These are phyloP conservation scores for Melampsora americana DNA, from an alignment of 1,284 basidiomycete genomes.

Conservation along the genomic window DNA sequence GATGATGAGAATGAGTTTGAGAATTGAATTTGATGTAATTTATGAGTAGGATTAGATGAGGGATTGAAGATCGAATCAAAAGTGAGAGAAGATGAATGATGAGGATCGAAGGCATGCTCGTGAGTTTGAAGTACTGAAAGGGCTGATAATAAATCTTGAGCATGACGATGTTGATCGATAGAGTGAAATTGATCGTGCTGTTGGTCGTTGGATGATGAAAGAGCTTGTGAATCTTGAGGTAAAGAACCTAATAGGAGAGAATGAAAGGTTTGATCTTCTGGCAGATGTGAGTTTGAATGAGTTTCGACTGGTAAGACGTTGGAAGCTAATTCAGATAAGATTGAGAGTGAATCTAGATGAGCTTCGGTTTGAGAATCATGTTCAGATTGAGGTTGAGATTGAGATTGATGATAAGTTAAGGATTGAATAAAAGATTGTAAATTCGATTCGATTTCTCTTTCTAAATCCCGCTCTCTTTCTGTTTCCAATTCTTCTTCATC, in stretches of 20 bases:
- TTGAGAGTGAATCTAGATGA: constrained; percentile 15
- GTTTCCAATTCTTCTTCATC: no score
- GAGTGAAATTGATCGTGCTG: constrained; percentile 3
- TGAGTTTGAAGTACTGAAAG: constrained; percentile 19
- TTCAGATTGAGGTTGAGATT: no score
- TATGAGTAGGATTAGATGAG: neutral
- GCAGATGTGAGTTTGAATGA: neutral
- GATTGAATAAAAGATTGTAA: no score
- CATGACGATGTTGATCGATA: constrained; percentile 22
- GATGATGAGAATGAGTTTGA: constrained; percentile 3
- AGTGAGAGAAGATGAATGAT: neutral
- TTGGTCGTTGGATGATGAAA: neutral
- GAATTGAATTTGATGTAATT: neutral
- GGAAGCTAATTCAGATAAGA: constrained; percentile 26
- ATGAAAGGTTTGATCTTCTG: constrained; percentile 20
- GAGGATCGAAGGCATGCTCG: neutral
- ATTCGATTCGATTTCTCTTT: no score
- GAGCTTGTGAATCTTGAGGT: constrained; percentile 1
- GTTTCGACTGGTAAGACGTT: neutral
- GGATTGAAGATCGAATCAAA: neutral
- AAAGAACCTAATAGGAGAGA: constrained; percentile 22
- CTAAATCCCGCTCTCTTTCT: no score
- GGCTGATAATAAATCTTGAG: constrained; percentile 29
- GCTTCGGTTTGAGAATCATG: no score
- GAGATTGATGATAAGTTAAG: no score